phyloP scores from a whole-genome alignment of 331 rosid species.

The Spiraea crenata region DNA sequence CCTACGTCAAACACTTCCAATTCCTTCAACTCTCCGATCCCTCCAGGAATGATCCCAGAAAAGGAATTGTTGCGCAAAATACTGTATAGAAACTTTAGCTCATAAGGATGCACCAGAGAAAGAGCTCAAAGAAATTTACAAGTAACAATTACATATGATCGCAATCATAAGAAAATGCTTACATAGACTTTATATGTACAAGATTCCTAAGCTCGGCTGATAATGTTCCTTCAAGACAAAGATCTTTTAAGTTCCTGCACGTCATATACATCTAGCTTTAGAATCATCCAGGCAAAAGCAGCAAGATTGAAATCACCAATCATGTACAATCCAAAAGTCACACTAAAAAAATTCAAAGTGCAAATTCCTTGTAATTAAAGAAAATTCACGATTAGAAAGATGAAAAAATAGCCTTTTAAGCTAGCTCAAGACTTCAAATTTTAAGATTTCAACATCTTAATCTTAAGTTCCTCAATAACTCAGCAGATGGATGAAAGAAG shows the following conservation, averaged over 20 bases:
- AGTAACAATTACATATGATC: background rate
- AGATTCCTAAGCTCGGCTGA: conserved; percentile 61
- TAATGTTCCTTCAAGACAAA: conserved; percentile 77
- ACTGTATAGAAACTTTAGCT: conserved; percentile 42
- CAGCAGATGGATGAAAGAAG: conserved; percentile 1
- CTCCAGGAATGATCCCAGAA: conserved; percentile 62
- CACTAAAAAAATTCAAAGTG: background rate
- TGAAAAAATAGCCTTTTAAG: background rate
- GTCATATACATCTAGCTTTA: conserved; percentile 27
- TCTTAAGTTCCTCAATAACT: background rate
- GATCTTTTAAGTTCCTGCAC: conserved; percentile 70
- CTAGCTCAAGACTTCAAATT: background rate
- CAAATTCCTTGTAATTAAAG: background rate
- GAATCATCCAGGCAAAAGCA: conserved; percentile 9
- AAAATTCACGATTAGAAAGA: background rate
- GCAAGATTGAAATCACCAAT: background rate
- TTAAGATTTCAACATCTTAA: background rate
- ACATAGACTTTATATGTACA: conserved; percentile 76
- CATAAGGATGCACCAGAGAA: conserved; percentile 20
- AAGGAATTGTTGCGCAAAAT: conserved; percentile 81
- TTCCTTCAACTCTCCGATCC: conserved; percentile 54
- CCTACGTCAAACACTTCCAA: conserved; percentile 92
- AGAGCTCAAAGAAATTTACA: background rate
- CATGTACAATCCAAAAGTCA: too few species aligned
- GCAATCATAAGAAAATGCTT: conserved; percentile 24